These are phyloP conservation scores for Amphibolis antarctica DNA, from an alignment of 106 monocot species.

Conservation along the genomic window DNA sequence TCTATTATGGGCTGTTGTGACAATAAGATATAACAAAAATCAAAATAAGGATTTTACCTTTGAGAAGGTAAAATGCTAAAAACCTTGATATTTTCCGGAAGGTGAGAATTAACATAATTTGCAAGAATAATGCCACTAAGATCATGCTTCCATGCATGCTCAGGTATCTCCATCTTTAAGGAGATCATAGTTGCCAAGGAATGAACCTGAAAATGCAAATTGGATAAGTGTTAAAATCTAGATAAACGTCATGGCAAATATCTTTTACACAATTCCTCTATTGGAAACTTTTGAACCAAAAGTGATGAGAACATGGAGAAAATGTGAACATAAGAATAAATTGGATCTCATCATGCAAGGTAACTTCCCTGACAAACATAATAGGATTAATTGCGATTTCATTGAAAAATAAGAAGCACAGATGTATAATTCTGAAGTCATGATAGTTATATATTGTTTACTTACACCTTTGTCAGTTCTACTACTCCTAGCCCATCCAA, in stretches of 20 bases:
- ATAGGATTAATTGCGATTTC: too few species aligned
- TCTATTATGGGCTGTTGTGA: background rate
- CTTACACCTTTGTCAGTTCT: conserved; percentile 93
- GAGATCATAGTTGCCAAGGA: conserved; percentile 93
- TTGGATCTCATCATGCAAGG: too few species aligned
- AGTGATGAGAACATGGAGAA: too few species aligned
- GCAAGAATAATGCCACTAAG: conserved; percentile 56
- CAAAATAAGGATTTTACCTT: conserved; percentile 16
- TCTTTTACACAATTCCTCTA: background rate
- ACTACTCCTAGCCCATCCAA: conserved; percentile 92
- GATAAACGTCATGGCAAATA: background rate
- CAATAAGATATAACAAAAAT: background rate
- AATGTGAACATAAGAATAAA: too few species aligned
- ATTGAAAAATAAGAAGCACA: too few species aligned
- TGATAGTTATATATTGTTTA: background rate
- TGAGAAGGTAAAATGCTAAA: conserved; percentile 93
- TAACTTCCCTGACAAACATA: too few species aligned
- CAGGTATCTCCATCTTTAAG: conserved; percentile 94
- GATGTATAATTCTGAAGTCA: too few species aligned
- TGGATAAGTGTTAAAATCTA: background rate
- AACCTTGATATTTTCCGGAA: conserved; percentile 66
- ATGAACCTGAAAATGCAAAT: conserved; percentile 54
- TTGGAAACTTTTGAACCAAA: background rate
- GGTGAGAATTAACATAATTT: conserved; percentile 59
- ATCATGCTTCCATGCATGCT: conserved; percentile 75